Percentiles rank a stretch among this genome's conserved stretches.
Evolutionary conservation across 192 early-diverging fungal species (phyloP).

Genomic region (Backusella psychrophila): DNA sequence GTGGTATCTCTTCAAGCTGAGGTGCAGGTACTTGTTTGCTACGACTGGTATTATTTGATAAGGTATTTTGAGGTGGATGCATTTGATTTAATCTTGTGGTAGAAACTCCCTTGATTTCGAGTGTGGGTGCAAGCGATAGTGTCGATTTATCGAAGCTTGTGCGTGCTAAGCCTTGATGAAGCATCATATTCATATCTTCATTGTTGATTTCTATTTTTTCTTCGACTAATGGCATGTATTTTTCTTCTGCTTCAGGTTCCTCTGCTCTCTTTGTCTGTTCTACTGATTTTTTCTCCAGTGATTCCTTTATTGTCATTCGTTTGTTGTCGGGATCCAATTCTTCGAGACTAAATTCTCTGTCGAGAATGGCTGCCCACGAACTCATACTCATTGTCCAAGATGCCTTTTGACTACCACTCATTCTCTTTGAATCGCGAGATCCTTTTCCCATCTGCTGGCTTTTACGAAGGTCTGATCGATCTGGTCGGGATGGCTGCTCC

Average conservation of each 20-base stretch:
- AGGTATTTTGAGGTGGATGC: neutral
- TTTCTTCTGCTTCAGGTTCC: neutral
- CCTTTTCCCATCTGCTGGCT: neutral
- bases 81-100: neutral
- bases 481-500: neutral
- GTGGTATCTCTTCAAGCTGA: slow-evolving; percentile 4
- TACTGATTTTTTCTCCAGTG: neutral
- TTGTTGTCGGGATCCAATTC: slow-evolving; percentile 14
- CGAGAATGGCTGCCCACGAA: slow-evolving; percentile 20
- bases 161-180: neutral
- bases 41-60: neutral
- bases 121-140: neutral
- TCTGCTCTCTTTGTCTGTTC: neutral
- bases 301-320: neutral
- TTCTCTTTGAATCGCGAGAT: slow-evolving; percentile 7
- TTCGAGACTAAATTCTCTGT: slow-evolving; percentile 22
- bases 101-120: neutral
- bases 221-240: neutral
- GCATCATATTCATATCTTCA: neutral
- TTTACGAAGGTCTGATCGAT: neutral
- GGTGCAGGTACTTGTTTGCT: neutral
- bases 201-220: neutral
- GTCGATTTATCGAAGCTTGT: neutral
- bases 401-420: slow-evolving; percentile 31
- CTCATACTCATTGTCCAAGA: slow-evolving; percentile 20